phyloP scores from a whole-genome alignment of 2,329 filamentous ascomycete species.

The Aspergillus tanneri region DNA sequence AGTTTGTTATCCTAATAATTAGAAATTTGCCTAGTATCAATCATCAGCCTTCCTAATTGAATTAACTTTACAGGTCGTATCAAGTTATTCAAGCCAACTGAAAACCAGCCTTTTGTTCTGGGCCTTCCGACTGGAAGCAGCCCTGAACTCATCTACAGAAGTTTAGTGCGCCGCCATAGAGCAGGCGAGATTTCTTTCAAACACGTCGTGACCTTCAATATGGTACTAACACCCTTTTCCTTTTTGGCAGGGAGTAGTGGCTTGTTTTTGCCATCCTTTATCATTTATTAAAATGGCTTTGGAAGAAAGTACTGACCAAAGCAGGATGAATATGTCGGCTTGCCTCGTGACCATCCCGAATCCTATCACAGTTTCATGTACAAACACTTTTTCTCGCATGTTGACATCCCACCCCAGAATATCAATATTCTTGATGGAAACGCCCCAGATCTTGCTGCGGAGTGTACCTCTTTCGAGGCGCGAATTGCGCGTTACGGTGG shows the following conservation, averaged over 20 bases:
- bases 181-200: slow-evolving; percentile 70
- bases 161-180: slow-evolving; percentile 59
- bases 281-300: neutral
- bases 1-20: no score
- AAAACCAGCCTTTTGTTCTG: slow-evolving; percentile 73
- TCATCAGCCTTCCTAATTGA: neutral
- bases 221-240: slow-evolving; percentile 55
- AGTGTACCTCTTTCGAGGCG: slow-evolving; percentile 77
- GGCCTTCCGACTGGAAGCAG: slow-evolving; percentile 82
- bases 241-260: no score
- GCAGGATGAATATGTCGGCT: slow-evolving; percentile 81
- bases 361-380: slow-evolving; percentile 94
- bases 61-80: no score
- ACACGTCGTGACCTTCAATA: slow-evolving; percentile 89
- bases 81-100: slow-evolving; percentile 70
- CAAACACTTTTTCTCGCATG: slow-evolving; percentile 83
- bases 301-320: slow-evolving; percentile 12
- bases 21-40: neutral
- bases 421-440: slow-evolving; percentile 85
- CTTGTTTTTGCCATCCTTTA: neutral
- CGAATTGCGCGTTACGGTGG: slow-evolving; percentile 72
- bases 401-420: slow-evolving; percentile 77
- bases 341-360: slow-evolving; percentile 78
- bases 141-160: slow-evolving; percentile 73
- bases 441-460: slow-evolving; percentile 69